Evolutionary conservation across 2,329 filamentous ascomycete genomes (phyloP), one percentile per base, ranked within the genome.

Genomic region (Colletotrichum sansevieriae): DNA sequence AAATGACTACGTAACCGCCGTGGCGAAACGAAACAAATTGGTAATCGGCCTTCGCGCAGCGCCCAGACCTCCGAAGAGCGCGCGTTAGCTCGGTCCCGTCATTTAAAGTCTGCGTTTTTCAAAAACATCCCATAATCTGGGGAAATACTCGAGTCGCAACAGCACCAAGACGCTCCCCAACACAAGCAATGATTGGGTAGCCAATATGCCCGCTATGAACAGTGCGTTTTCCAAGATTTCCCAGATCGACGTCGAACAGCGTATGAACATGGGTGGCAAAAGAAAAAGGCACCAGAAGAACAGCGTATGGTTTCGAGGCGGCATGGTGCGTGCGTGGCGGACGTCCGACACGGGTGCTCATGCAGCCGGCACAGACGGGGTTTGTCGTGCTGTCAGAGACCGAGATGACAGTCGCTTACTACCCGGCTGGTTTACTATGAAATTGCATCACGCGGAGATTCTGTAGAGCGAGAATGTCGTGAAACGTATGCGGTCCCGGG

Each of bases 291-390:
- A 18, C 18, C 18, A 18, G 18, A 18, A 18, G 4, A 29, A 39
- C 46, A 43, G 59, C 20, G 7, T 3, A 12, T 43, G 1, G 2
- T 2, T 44, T 2, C 1, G 15, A 33, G 10, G 49, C 47, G 20
- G 29, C 15, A 15, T 25, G 6, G 12, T n/a, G 25, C 15, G 13
- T 41, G 39, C 4, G 25, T 58, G 39, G 41, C 65, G 65, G 65
- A 68, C 39, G 55, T 68, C 61, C 54, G 65, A 39, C 47, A 20
- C 62, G 54, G 61, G 22, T 65, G 18, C 18, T 55, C 18, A 20
- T 12, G 8, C 47, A 55, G n/a, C 61, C 54, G 61, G 29, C 22
- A 20, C 39, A 39, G 10, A 15, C 4, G 2, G 47, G 15, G 22
- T 15, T 12, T 39, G 10, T 39, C 13, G 37, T 13, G 37, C 37